Conservation (phyloP, 257 asterid species). For the Scutellaria galericulata region DNA sequence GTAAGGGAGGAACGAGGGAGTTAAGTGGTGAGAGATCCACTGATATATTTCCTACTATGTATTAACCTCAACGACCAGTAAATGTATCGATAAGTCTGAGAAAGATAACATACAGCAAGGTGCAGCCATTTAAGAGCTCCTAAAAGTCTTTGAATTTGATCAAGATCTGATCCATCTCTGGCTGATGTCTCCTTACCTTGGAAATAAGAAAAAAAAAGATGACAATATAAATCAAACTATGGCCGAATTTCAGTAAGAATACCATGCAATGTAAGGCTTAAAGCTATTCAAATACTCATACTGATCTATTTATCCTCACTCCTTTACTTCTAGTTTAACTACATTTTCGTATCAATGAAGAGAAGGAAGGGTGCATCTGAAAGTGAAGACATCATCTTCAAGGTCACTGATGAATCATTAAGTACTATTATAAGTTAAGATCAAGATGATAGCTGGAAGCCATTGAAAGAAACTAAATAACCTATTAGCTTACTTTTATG, state of each 20-base stretch:
- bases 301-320: too few species aligned
- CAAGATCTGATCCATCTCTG: slow-evolving; percentile 66
- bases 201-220: slow-evolving; percentile 14
- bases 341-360: not conserved
- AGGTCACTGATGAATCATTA: slow-evolving; percentile 8
- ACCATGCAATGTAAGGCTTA: not conserved
- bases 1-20: not conserved
- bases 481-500: slow-evolving; percentile 67
- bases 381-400: too few species aligned
- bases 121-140: slow-evolving; percentile 33
- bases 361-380: slow-evolving; percentile 17
- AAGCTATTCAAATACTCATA: too few species aligned
- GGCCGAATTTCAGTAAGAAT: not conserved
- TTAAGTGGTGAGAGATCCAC: too few species aligned
- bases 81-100: not conserved
- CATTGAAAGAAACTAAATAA: not conserved
- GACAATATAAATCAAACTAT: slow-evolving; percentile 24
- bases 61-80: not conserved
- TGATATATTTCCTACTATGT: too few species aligned
- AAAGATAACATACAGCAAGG: not conserved
- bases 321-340: too few species aligned
- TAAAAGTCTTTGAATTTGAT: slow-evolving; percentile 65
- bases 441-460: slow-evolving; percentile 24
- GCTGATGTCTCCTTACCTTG: slow-evolving; percentile 85
- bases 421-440: too few species aligned